Percentiles rank a stretch among this genome's conserved stretches.
Evolutionary conservation across 257 asterid species (phyloP).

Genomic region (Lantana camara): DNA sequence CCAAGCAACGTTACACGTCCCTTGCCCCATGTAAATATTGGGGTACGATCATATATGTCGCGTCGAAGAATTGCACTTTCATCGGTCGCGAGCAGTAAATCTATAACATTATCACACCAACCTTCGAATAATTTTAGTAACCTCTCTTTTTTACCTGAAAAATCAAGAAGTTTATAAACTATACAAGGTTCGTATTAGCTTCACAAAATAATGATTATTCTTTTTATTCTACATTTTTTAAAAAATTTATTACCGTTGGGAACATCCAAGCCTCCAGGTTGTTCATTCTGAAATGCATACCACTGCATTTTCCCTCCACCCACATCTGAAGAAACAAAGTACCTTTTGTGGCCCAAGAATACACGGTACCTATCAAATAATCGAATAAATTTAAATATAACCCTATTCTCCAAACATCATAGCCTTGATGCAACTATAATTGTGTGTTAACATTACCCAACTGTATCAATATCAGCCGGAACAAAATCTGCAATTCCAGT

Average conservation of each 20-base stretch:
- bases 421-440: background rate
- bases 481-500: conserved; percentile 96
- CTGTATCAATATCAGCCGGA: conserved; percentile 94
- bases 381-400: conserved; percentile 7
- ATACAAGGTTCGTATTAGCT: background rate
- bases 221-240: background rate
- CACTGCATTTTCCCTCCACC: conserved; percentile 99
- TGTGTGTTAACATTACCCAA: conserved; percentile 48
- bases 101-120: conserved; percentile 95
- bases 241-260: conserved; percentile 50
- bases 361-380: conserved; percentile 79
- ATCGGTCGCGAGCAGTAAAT: conserved; percentile 72
- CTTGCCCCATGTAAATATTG: conserved; percentile 84
- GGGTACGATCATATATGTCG: conserved; percentile 86
- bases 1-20: conserved; percentile 95
- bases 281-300: conserved; percentile 92
- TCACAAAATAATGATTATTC: background rate
- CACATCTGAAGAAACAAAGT: conserved; percentile 97
- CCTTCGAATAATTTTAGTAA: conserved; percentile 78
- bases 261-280: conserved; percentile 74
- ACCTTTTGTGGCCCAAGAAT: conserved; percentile 94
- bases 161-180: conserved; percentile 11
- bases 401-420: background rate
- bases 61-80: conserved; percentile 94
- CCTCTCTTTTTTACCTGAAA: conserved; percentile 80